Evolutionary conservation across 1,284 basidiomycete genomes (phyloP), one percentile per base, ranked within the genome.

Genomic region (Ganoderma lucidum): DNA sequence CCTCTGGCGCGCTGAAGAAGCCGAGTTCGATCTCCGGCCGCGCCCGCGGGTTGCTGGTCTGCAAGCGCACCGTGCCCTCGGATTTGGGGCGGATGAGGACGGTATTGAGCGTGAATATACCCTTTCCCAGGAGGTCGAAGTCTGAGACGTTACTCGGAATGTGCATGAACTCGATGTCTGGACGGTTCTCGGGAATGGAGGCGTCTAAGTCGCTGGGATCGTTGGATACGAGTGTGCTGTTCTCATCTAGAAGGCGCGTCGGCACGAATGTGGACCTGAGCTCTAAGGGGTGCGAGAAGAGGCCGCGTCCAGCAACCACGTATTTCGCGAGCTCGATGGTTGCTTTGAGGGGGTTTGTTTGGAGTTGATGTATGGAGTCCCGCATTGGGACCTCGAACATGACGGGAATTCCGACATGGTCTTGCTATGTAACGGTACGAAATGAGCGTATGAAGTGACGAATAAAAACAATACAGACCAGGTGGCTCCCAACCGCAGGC

Each of bases 91-190:
- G 77, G 62, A 81, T 73, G 12, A 78, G 70, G 2, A 76, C 75
- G 66, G 70, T 74, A 14, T 81, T 74, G 70, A 81, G 74, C 3
- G 77, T 73, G 73, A 81, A 76, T 28, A 74, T 73, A 8, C 73
- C 76, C 42, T 74, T 76, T 37, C 66, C 67, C 6, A 74, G 62
- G 15, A 68, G 62, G 63, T 76, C 73, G 62, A 63, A 48, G 64
- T 72, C 71, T 1, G 67, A 68, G 58, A 59, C 65, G 62, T 69
- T 67, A 66, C 63, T 66, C 42, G 70, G 48, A 48, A 80, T 73
- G 42, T 79, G 75, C 75, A 82, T 81, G 67, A 83, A 74, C 73
- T 83, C 81, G 60, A 82, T 75, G 68, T 82, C 81, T 8, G 81
- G 80, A 9, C 80, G 65, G 48, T 78, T 78, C 10, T 69, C 69